Evolutionary conservation across 495 filamentous ascomycete species (phyloP), one percentile per base, ranked within the genome.

Genomic region (Parmelia sp.): DNA sequence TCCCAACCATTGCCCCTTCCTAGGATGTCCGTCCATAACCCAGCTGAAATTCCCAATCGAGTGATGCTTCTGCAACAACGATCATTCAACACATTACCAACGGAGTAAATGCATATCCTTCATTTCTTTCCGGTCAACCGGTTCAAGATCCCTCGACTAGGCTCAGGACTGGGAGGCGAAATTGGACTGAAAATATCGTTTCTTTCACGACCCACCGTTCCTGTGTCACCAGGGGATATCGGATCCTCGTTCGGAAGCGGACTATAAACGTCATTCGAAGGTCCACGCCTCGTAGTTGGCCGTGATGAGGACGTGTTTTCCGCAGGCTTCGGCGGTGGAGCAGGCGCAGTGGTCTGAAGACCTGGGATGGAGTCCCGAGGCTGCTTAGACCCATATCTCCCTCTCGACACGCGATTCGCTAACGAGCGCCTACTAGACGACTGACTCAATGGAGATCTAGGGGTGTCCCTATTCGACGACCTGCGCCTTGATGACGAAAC

Each of bases 381-480:
- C 44, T 42, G 44, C 15, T 29, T n/a, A n/a, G n/a, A n/a, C n/a
- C n/a, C n/a, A n/a, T n/a, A 35, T n/a, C 37, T 36, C 17, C 61
- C 37, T 37, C 31, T 23, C 31, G 63, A 51, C n/a, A 65, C 40
- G 19, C 44, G 47, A 23, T 44, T 40, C 33, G 25, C 40, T 23
- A 35, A 27, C 15, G 42, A 55, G 21, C 33, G 23, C 19, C 63
- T 44, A 23, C 44, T 33, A 49, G 64, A 62, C 8, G 64, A 45
- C 11, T 55, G 58, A 27, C 64, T 66, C 36, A 53, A 37, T 9
- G 58, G 58, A 0, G 64, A 66, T 4, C 62, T 17, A 23, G 62
- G 14, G 55, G 36, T 39, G 56, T 42, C 58, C 11, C 39, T 42
- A 37, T 40, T 37, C 19, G 56, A 58, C 23, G 27, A 36, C 6